phyloP scores from a whole-genome alignment of 1,139 yeast genomes.

The Suhomyces bribrorum region DNA sequence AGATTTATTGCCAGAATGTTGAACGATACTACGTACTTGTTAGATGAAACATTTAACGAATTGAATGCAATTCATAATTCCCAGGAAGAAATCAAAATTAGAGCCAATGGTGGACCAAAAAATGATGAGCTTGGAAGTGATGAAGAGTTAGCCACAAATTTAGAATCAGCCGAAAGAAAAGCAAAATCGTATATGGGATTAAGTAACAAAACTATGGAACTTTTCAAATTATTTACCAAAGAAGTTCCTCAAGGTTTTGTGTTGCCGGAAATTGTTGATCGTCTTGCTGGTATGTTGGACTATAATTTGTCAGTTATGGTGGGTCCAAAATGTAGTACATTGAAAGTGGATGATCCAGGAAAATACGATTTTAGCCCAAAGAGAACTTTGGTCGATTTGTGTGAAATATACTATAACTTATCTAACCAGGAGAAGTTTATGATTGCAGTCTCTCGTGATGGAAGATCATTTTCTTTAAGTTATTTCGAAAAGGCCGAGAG shows the following conservation, averaged over 20 bases:
- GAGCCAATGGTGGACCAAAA: slow-evolving; percentile 41
- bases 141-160: slow-evolving; percentile 59
- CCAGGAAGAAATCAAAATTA: slow-evolving; percentile 55
- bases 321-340: slow-evolving; percentile 89
- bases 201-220: slow-evolving; percentile 76
- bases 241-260: slow-evolving; percentile 88
- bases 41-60: slow-evolving; percentile 88
- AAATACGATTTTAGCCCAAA: slow-evolving; percentile 84
- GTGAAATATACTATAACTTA: slow-evolving; percentile 75
- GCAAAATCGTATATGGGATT: slow-evolving; percentile 84
- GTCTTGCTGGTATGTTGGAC: slow-evolving; percentile 93
- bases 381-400: slow-evolving; percentile 63
- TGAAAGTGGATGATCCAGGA: slow-evolving; percentile 83
- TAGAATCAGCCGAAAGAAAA: slow-evolving; percentile 66
- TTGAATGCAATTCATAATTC: slow-evolving; percentile 73
- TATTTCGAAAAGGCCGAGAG: slow-evolving; percentile 70
- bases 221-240: slow-evolving; percentile 78
- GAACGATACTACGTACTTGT: slow-evolving; percentile 87
- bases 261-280: slow-evolving; percentile 86
- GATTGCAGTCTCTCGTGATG: slow-evolving; percentile 84
- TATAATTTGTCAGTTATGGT: slow-evolving; percentile 87
- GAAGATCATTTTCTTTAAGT: slow-evolving; percentile 72
- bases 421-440: slow-evolving; percentile 65
- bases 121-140: slow-evolving; percentile 54
- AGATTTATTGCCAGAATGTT: slow-evolving; percentile 92